A percentile compares a stretch with the other conserved stretches of the same genome.
These are phyloP conservation scores for Xerocomellus chrysenteron DNA, from an alignment of 768 basidiomycete species.

Conservation along the genomic window DNA sequence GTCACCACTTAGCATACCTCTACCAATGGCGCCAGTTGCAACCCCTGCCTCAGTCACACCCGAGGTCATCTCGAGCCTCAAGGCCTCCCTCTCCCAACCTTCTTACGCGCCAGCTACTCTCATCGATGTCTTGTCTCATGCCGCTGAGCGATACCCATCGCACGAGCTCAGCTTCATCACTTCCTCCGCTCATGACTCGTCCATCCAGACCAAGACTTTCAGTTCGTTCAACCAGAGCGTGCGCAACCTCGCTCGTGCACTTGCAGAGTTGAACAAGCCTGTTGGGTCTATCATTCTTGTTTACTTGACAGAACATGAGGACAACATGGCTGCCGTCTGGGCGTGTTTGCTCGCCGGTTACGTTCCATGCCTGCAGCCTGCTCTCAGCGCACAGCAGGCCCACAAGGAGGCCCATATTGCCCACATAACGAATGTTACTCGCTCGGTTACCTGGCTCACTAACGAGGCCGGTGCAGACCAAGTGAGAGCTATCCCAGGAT, in stretches of 20 bases:
- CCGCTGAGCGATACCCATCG: conserved; percentile 18
- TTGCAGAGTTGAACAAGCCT: conserved; percentile 18
- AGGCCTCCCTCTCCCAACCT: neutral
- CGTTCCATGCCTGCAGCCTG: conserved; percentile 30
- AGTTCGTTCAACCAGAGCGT: conserved; percentile 16
- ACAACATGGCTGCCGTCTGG: conserved; percentile 32
- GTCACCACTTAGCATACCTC: neutral
- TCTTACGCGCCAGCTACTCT: conserved; percentile 22
- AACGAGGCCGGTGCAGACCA: conserved; percentile 26
- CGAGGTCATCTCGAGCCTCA: conserved; percentile 5
- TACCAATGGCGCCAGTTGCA: conserved; percentile 11
- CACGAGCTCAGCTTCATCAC: conserved; percentile 26
- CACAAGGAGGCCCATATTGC: conserved; percentile 27
- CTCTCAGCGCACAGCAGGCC: conserved; percentile 28
- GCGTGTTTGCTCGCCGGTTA: conserved; percentile 29
- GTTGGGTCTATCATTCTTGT: conserved; percentile 22
- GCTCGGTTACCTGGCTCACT: conserved; percentile 24
- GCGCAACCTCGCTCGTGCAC: conserved; percentile 17
- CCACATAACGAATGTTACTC: conserved; percentile 20
- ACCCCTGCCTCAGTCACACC: neutral
- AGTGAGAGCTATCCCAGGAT: conserved; percentile 14
- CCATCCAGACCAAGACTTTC: conserved; percentile 20
- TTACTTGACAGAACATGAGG: conserved; percentile 30
- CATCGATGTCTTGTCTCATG: conserved; percentile 20
- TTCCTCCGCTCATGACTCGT: conserved; percentile 26